Evolutionary conservation across 495 filamentous ascomycete genomes (phyloP).

Genomic region (Rostrohypoxylon terebratum): DNA sequence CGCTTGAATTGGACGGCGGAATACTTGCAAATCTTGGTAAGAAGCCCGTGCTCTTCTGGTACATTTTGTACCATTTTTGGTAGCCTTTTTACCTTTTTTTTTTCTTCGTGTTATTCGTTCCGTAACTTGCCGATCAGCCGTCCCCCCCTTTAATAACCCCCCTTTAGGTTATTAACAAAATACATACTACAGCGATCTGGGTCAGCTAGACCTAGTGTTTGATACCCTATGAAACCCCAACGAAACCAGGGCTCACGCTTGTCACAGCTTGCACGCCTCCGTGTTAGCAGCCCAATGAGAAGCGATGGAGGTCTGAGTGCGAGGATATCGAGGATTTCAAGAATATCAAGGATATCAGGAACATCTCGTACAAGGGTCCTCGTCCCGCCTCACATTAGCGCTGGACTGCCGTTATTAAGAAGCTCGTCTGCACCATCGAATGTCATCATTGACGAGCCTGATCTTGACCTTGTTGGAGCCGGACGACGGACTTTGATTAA

Average conservation of each 20-base stretch:
- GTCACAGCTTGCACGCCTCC: conserved; percentile 45
- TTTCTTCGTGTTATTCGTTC: conserved; percentile 34
- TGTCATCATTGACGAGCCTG: conserved; percentile 28
- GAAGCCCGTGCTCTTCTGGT: conserved; percentile 31
- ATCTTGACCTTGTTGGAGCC: conserved; percentile 18
- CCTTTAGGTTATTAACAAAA: conserved; percentile 32
- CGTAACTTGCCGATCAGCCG: conserved; percentile 45
- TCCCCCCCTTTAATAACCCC: conserved; percentile 29
- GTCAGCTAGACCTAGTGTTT: conserved; percentile 43
- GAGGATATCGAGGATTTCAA: conserved; percentile 23
- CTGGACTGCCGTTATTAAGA: conserved; percentile 46
- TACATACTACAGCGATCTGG: conserved; percentile 37
- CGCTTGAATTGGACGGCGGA: conserved; percentile 20
- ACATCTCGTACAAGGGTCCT: conserved; percentile 37
- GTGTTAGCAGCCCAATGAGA: conserved; percentile 44
- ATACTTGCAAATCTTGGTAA: conserved; percentile 26
- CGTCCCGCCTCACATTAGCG: conserved; percentile 38
- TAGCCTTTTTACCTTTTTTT: conserved; percentile 11
- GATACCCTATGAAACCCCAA: conserved; percentile 47
- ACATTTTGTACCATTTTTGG: not conserved
- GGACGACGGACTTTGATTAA: conserved; percentile 43
- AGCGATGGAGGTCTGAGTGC: conserved; percentile 35
- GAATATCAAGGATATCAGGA: conserved; percentile 26
- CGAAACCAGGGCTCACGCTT: conserved; percentile 44
- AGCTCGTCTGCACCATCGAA: conserved; percentile 37